Evolutionary conservation across 2,329 filamentous ascomycete genomes (phyloP).

Genomic region (Sclerotinia borealis): DNA sequence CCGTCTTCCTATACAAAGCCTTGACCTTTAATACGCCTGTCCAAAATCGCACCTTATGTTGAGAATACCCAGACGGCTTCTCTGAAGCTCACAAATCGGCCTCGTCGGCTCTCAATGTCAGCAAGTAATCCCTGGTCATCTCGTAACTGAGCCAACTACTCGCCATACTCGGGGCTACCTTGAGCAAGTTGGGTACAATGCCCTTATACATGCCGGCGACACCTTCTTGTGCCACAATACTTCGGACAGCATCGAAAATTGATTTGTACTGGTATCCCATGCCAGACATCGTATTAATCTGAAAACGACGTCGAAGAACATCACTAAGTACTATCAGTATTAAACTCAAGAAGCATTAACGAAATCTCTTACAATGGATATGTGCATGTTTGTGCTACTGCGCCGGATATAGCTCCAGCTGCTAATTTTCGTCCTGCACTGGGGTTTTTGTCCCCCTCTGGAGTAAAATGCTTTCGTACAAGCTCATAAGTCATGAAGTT

Average conservation of each 20-base stretch:
- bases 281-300: conserved; percentile 98
- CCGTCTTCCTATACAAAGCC: conserved; percentile 28
- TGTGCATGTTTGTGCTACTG: conserved; percentile 93
- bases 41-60: neutral
- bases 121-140: conserved; percentile 79
- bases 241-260: conserved; percentile 73
- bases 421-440: conserved; percentile 72
- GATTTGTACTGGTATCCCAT: conserved; percentile 95
- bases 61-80: conserved; percentile 1
- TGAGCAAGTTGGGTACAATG: conserved; percentile 88
- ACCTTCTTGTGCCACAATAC: conserved; percentile 81
- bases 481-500: conserved; percentile 99
- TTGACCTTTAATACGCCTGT: conserved; percentile 17
- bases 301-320: conserved; percentile 86
- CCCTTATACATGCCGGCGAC: conserved; percentile 87
- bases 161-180: conserved; percentile 97
- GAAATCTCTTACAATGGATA: conserved; percentile 79
- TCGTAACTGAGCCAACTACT: conserved; percentile 98
- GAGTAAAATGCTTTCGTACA: conserved; percentile 75
- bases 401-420: conserved; percentile 90
- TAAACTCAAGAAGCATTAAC: conserved; percentile 16
- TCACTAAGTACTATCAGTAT: conserved; percentile 51
- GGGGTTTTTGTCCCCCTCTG: conserved; percentile 81
- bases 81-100: conserved; percentile 19
- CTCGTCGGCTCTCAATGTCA: conserved; percentile 48